These are phyloP conservation scores for Globisporangium mamillatum DNA, from an alignment of 352 stramenopile genomes.

Conservation along the genomic window DNA sequence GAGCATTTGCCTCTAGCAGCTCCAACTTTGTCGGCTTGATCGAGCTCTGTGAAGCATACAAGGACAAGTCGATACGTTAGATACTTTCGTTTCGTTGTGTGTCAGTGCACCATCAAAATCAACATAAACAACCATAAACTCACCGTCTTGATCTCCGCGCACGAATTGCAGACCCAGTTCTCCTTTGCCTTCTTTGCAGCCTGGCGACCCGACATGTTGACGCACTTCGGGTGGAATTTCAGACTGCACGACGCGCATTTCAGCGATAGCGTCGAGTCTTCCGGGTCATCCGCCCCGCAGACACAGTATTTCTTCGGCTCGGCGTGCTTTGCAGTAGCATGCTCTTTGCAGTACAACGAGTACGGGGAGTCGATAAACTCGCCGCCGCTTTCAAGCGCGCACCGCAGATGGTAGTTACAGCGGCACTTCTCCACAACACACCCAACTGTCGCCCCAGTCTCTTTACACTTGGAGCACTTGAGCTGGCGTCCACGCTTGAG, in stretches of 20 bases:
- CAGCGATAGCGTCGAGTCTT: conserved; percentile 51
- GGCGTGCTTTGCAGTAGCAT: conserved; percentile 40
- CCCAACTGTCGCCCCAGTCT: conserved; percentile 66
- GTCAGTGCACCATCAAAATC: neutral
- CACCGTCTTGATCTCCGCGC: conserved; percentile 25
- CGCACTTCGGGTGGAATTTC: conserved; percentile 77
- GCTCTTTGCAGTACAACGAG: conserved; percentile 67
- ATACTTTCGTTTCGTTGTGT: neutral
- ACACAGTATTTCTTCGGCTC: conserved; percentile 42
- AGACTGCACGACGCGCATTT: conserved; percentile 59
- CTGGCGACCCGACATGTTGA: conserved; percentile 76
- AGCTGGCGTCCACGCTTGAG: conserved; percentile 79
- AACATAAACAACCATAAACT: neutral
- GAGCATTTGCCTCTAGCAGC: neutral
- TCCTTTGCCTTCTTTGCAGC: conserved; percentile 55
- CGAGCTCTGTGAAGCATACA: conserved; percentile 4
- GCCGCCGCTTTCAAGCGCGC: conserved; percentile 64
- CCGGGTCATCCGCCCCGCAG: conserved; percentile 40
- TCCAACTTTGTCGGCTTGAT: conserved; percentile 14
- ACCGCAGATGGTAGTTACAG: conserved; percentile 78
- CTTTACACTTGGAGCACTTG: conserved; percentile 66
- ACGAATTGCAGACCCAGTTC: conserved; percentile 36
- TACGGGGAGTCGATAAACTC: conserved; percentile 76
- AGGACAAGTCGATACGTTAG: neutral
- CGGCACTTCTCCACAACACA: conserved; percentile 78